phyloP scores from a whole-genome alignment of 148 eudicot species.

The Persicaria maculosa region DNA sequence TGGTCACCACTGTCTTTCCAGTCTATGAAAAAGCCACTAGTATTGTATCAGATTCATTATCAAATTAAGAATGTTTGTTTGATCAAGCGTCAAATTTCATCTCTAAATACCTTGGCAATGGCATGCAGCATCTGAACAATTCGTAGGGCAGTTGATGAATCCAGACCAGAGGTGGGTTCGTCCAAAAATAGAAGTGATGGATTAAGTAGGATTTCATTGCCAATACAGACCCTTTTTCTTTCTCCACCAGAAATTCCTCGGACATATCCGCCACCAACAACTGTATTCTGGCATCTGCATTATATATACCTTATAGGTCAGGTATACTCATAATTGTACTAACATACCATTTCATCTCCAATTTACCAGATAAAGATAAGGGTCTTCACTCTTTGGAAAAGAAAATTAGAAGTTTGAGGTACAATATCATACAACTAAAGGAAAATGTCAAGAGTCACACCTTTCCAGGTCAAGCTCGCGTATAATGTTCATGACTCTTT shows the following conservation, averaged over 20 bases:
- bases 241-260: slow-evolving; percentile 34
- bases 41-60: neutral
- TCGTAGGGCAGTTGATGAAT: slow-evolving; percentile 25
- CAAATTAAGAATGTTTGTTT: neutral
- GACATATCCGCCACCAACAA: slow-evolving; percentile 21
- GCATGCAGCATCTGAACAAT: slow-evolving; percentile 21
- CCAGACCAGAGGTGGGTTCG: slow-evolving; percentile 30
- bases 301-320: neutral
- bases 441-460: slow-evolving; percentile 3
- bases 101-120: slow-evolving; percentile 19
- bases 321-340: neutral
- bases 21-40: neutral
- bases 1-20: slow-evolving; percentile 28
- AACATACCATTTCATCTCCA: neutral
- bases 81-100: neutral
- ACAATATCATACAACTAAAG: neutral
- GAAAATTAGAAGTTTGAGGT: neutral
- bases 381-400: neutral
- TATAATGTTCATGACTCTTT: slow-evolving; percentile 24
- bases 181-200: slow-evolving; percentile 28
- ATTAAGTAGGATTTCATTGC: slow-evolving; percentile 27
- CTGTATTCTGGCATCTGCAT: slow-evolving; percentile 25
- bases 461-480: slow-evolving; percentile 27
- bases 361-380: neutral
- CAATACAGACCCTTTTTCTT: slow-evolving; percentile 28